Percentiles rank a stretch among this genome's conserved stretches.
These are phyloP conservation scores for Hanseniaspora nectarophila DNA, from an alignment of 805 yeast genomes.

Conservation along the genomic window DNA sequence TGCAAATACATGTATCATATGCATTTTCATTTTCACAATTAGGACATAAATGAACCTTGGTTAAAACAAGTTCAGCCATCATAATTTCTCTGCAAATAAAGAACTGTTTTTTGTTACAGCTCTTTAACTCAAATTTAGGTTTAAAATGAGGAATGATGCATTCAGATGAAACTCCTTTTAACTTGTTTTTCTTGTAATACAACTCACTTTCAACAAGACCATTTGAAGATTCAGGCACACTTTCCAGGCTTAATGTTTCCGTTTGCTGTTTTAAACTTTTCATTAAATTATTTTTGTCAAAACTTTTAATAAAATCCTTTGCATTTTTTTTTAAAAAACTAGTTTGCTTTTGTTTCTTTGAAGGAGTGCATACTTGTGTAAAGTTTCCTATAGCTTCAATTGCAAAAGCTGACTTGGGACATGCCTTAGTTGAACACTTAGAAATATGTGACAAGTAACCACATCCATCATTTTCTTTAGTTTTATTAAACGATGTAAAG, in stretches of 20 bases:
- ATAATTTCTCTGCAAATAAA: slow-evolving; percentile 4
- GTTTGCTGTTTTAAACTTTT: neutral
- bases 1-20: neutral
- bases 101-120: slow-evolving; percentile 1
- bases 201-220: neutral
- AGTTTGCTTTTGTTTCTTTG: neutral
- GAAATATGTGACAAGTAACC: neutral
- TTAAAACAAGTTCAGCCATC: slow-evolving; percentile 7
- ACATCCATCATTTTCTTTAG: neutral
- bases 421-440: neutral
- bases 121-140: neutral
- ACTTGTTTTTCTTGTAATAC: slow-evolving; percentile 1
- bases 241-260: neutral
- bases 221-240: neutral
- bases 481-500: neutral
- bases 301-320: neutral
- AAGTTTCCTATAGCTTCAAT: neutral
- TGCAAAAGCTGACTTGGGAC: neutral
- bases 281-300: neutral
- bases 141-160: slow-evolving; percentile 2
- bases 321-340: neutral
- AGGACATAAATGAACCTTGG: slow-evolving; percentile 3
- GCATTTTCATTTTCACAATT: slow-evolving; percentile 6
- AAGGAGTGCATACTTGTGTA: neutral
- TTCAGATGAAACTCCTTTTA: neutral